Base-by-base conservation (phyloP, 495 filamentous ascomycete species). In the Podospora tetraspora region DNA sequence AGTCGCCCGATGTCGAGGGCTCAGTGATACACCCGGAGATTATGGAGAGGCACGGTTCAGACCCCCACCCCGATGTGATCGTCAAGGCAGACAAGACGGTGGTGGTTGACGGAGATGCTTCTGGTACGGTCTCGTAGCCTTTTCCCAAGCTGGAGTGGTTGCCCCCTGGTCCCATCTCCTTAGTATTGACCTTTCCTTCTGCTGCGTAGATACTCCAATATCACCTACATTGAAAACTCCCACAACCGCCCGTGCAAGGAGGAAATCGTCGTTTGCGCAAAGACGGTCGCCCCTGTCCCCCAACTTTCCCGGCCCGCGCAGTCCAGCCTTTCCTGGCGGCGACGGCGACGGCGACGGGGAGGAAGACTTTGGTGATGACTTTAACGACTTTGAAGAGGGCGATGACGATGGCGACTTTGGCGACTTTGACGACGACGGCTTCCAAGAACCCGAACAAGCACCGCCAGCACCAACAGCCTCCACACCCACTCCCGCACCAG, bases 381-480 rank as follows among this genome's bases (percentile, higher is more conserved):
- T 98, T 86, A 95, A 97, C 78, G 94, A 97, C 73, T 97, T 98
- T 76, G 93, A 94, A 75, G 93, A 92, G 76, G 91, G 89, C 57
- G 86, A 84, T 64, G 88, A 89, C 64, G 86, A 87, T 70, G 87
- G 84, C 69, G 93, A 95, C 78, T 94, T 94, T 84, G 92, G 88
- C 62, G 93, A 96, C 77, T 98, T 98, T 81, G 92, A 91, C 74
- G 71, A 76, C 56, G 92, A 94, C 73, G 92, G 86, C 60, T 93
- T 93, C 80, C 86, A 92, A 79, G 83, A 90, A 73, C 80, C 85
- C 62, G 84, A 83, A 70, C 77, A 80, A 68, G 82, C 83, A 71
- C 69, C 76, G 66, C 74, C 80, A 66, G 79, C 83, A 73, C 78
- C 81, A 30, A 79, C 82, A 61, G 77, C 78, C 70, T 78, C 74